Conservation (phyloP, 345 rosid genomes). For the Pugionium dolabratum region DNA sequence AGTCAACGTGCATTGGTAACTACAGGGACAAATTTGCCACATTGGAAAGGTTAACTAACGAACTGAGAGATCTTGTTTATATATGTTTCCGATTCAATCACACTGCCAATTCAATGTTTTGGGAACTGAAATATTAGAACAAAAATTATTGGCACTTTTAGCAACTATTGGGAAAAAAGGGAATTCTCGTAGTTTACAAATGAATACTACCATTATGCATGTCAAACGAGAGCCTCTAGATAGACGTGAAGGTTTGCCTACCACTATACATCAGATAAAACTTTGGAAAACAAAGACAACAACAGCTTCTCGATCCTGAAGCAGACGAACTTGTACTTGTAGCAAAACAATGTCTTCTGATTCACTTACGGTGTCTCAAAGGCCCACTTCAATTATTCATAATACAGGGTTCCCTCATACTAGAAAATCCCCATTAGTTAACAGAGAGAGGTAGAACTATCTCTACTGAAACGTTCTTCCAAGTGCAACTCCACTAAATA, state of each 20-base stretch:
- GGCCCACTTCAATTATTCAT: neutral
- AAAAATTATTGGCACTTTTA: too few species aligned
- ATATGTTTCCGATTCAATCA: neutral
- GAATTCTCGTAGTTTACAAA: slow-evolving; percentile 1
- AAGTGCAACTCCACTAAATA: slow-evolving; percentile 68
- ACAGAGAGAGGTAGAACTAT: neutral
- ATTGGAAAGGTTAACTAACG: too few species aligned
- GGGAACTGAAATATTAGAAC: neutral
- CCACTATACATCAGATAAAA: neutral
- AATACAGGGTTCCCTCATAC: neutral
- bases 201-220: neutral
- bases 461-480: slow-evolving; percentile 57
- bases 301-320: neutral
- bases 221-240: neutral
- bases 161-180: too few species aligned
- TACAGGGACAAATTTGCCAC: too few species aligned
- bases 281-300: neutral
- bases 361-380: neutral
- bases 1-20: too few species aligned
- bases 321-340: slow-evolving; percentile 6
- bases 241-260: neutral
- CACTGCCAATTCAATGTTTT: slow-evolving; percentile 11
- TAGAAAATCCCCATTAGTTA: neutral
- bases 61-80: neutral
- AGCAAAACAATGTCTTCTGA: slow-evolving; percentile 10